Percentiles rank a stretch among this genome's conserved stretches.
phyloP scores from a whole-genome alignment of 768 basidiomycete genomes.

The Xerocomus potaroensis region DNA sequence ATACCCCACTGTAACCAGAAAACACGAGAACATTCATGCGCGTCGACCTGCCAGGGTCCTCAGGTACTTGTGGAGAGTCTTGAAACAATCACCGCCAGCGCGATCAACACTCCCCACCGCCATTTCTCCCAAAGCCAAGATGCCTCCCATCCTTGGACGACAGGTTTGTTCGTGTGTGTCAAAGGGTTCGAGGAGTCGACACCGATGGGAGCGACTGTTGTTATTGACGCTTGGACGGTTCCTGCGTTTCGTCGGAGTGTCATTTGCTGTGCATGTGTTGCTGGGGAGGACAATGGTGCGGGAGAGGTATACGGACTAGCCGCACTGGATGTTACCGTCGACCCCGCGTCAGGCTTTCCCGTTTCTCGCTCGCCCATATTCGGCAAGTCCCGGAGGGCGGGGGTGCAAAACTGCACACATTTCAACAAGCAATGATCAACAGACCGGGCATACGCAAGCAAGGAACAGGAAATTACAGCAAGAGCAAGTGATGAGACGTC shows the following conservation, averaged over 20 bases:
- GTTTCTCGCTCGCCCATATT: constrained; percentile 89
- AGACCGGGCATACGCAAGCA: constrained; percentile 9
- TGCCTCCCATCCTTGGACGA: constrained; percentile 49
- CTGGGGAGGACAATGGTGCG: constrained; percentile 17
- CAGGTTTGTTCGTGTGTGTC: constrained; percentile 27
- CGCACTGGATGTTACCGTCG: constrained; percentile 19
- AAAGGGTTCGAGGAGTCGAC: constrained; percentile 19
- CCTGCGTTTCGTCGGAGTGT: constrained; percentile 17
- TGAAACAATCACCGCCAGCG: constrained; percentile 72
- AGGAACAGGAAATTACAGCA: constrained; percentile 17
- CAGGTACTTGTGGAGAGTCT: constrained; percentile 56
- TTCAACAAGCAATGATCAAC: constrained; percentile 18
- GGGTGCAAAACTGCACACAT: constrained; percentile 59
- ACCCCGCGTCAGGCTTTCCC: constrained; percentile 40
- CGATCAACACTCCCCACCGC: constrained; percentile 77
- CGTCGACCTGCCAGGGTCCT: constrained; percentile 2
- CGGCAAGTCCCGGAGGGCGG: constrained; percentile 67
- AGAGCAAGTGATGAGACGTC: constrained; percentile 12
- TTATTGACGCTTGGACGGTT: constrained; percentile 20
- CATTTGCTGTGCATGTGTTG: constrained; percentile 20
- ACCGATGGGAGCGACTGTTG: constrained; percentile 1
- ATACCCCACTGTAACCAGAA: constrained; percentile 12
- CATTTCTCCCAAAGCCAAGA: constrained; percentile 81
- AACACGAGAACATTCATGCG: constrained; percentile 3
- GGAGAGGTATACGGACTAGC: constrained; percentile 14